Evolutionary conservation across 2,329 filamentous ascomycete genomes (phyloP).

Genomic region (Capronia americana): DNA sequence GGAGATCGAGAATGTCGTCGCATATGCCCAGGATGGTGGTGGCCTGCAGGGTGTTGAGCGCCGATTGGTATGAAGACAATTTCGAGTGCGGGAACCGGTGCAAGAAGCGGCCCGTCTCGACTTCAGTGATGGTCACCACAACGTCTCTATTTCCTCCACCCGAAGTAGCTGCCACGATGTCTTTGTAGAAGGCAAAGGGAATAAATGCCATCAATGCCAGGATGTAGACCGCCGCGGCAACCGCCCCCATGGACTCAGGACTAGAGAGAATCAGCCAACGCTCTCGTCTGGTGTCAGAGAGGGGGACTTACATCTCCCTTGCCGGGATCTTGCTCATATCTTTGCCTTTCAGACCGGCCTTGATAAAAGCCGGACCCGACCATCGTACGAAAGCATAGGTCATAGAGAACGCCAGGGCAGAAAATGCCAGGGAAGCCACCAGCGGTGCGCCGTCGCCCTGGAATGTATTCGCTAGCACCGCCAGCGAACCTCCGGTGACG

Average conservation of each 20-base stretch:
- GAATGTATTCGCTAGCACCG: slow-evolving; percentile 80
- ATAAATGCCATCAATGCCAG: slow-evolving; percentile 89
- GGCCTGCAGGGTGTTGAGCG: slow-evolving; percentile 88
- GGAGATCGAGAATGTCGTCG: slow-evolving; percentile 96
- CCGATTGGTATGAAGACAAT: slow-evolving; percentile 94
- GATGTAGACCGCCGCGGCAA: slow-evolving; percentile 91
- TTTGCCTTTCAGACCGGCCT: slow-evolving; percentile 83
- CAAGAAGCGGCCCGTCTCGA: slow-evolving; percentile 82
- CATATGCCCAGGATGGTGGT: slow-evolving; percentile 90
- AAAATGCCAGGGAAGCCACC: slow-evolving; percentile 85
- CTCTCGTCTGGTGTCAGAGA: not conserved
- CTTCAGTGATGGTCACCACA: slow-evolving; percentile 72
- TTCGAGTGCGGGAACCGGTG: slow-evolving; percentile 95
- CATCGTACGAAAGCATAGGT: slow-evolving; percentile 88
- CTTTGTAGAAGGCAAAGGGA: slow-evolving; percentile 97
- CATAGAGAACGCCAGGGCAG: slow-evolving; percentile 79
- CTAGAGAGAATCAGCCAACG: slow-evolving; percentile 47
- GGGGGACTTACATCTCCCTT: slow-evolving; percentile 69
- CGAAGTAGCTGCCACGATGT: slow-evolving; percentile 92
- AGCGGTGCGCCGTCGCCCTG: slow-evolving; percentile 86
- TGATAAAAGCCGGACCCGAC: slow-evolving; percentile 89
- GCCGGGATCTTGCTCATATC: slow-evolving; percentile 82
- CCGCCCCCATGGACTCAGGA: slow-evolving; percentile 94
- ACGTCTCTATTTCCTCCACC: slow-evolving; percentile 91
- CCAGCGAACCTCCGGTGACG: slow-evolving; percentile 71